Evolutionary conservation across 2,329 filamentous ascomycete species (phyloP).

Genomic region (Sphaerostilbella broomeana): DNA sequence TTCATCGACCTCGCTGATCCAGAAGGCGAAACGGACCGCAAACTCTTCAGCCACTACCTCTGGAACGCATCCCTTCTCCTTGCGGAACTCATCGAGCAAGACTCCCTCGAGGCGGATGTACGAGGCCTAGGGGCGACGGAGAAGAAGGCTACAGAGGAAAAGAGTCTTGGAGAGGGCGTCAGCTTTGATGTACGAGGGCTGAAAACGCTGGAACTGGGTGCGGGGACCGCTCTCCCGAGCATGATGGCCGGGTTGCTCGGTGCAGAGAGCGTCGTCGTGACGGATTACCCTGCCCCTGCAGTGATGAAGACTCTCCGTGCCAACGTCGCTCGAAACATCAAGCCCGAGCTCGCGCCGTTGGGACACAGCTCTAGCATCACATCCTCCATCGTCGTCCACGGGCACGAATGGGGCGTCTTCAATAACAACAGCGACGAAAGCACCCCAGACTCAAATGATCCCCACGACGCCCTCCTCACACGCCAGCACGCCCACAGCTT

Average conservation of each 20-base stretch:
- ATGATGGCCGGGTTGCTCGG: conserved; percentile 43
- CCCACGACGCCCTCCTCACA: no score
- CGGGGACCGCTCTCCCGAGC: conserved; percentile 53
- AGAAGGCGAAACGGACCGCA: conserved; percentile 45
- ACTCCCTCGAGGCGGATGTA: conserved; percentile 27
- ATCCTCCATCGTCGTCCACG: conserved; percentile 39
- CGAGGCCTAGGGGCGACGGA: no score
- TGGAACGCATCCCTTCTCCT: conserved; percentile 61
- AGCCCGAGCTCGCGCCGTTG: conserved; percentile 27
- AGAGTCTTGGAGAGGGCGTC: conserved; percentile 7
- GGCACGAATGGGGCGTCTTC: conserved; percentile 58
- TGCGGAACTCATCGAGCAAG: conserved; percentile 49
- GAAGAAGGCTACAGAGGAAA: conserved; percentile 6
- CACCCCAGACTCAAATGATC: background rate
- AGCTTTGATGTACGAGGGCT: conserved; percentile 45
- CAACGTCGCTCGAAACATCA: conserved; percentile 52
- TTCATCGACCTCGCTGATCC: conserved; percentile 42
- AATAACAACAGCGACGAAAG: conserved; percentile 14
- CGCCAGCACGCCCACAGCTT: conserved; percentile 36
- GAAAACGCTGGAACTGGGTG: conserved; percentile 57
- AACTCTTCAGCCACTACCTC: conserved; percentile 64
- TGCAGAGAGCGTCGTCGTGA: conserved; percentile 48
- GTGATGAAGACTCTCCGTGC: conserved; percentile 51
- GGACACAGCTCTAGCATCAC: conserved; percentile 12
- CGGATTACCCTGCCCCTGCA: conserved; percentile 59